Base-by-base conservation (phyloP, 2,329 filamentous ascomycete species). In the Blastomyces percursus region DNA sequence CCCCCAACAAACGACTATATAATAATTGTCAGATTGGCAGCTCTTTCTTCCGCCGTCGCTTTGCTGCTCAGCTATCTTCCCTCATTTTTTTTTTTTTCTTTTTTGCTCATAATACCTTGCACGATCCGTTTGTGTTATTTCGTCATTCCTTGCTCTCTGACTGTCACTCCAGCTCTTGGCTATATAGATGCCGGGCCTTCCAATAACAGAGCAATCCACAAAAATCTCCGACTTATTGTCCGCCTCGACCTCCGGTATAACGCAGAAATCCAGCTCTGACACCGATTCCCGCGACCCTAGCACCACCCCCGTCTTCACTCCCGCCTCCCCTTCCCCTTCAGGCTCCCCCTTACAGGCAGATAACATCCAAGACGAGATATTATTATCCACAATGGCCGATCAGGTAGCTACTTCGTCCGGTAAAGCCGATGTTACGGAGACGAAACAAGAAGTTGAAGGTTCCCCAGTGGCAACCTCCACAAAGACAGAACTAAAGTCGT, bases 381-480 rank as follows among this genome's bases (percentile, higher is more conserved):
- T 30, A n/a, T 50, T 56, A n/a, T 21, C 59, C 62, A 66, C 54
- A 62, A 74, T 75, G 73, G 67, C 71, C 38, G 71, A 74, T 50
- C 64, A 70, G n/a, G 64, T 66, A n/a, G 64, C 61, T 44, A 60
- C 62, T 32, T 48, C 64, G 5, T 58, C 67, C 38, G 61, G 64
- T 16, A 64, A 67, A 42, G 65, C 64, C 16, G 64, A 67, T 42
- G 48, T 62, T 1, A 59, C 66, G 19, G 70, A 73, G 38, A 69
- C 67, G 40, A 74, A 73, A 56, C 70, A 69, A 50, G 73, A 75
- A 52, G 67, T 69, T 38, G 68, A 71, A 21, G 69, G 54, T 56
- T 44, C 67, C 9, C 62, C 62, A 12, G 71, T 73, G n/a, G 69
- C 70, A 14, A 69, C 68, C 56, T 51, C 69, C 24, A 66, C 66